phyloP scores from a whole-genome alignment of 768 basidiomycete genomes.

The Russula abietina region DNA sequence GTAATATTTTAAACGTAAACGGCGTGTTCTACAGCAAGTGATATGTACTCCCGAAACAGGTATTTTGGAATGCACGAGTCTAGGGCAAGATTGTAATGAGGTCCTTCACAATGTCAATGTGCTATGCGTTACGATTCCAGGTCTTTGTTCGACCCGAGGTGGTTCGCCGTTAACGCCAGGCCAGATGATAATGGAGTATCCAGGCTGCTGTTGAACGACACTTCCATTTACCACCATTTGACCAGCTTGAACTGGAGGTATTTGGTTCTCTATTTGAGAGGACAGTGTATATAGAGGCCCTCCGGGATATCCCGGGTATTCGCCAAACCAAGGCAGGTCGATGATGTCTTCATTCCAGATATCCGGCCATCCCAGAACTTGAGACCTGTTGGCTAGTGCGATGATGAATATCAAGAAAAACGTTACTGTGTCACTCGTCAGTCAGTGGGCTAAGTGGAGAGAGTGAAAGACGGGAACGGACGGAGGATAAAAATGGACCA shows the following conservation, averaged over 20 bases:
- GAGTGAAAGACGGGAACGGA: constrained; percentile 29
- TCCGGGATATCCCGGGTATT: constrained; percentile 52
- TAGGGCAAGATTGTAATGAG: neutral
- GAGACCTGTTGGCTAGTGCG: constrained; percentile 49
- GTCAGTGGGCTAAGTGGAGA: constrained; percentile 5
- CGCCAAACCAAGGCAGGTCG: constrained; percentile 75
- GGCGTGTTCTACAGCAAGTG: constrained; percentile 22
- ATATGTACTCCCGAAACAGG: neutral
- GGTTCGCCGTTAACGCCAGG: constrained; percentile 56
- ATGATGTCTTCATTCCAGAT: constrained; percentile 54
- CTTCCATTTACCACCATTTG: constrained; percentile 30
- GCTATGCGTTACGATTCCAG: constrained; percentile 31
- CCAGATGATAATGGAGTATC: constrained; percentile 63
- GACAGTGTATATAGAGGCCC: neutral
- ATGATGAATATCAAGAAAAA: constrained; percentile 44
- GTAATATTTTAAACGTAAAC: constrained; percentile 15
- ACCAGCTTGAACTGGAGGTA: neutral
- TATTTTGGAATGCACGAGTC: constrained; percentile 3
- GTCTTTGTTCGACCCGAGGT: constrained; percentile 57
- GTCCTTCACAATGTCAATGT: constrained; percentile 10
- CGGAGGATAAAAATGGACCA: constrained; percentile 62
- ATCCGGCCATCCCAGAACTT: constrained; percentile 45
- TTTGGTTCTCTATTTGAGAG: constrained; percentile 1
- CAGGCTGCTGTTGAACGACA: constrained; percentile 47
- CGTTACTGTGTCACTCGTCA: constrained; percentile 31